A percentile compares a stretch with the other conserved stretches of the same genome.
Evolutionary conservation across 306 rosid species (phyloP).

Genomic region (Cucurbita pepo): DNA sequence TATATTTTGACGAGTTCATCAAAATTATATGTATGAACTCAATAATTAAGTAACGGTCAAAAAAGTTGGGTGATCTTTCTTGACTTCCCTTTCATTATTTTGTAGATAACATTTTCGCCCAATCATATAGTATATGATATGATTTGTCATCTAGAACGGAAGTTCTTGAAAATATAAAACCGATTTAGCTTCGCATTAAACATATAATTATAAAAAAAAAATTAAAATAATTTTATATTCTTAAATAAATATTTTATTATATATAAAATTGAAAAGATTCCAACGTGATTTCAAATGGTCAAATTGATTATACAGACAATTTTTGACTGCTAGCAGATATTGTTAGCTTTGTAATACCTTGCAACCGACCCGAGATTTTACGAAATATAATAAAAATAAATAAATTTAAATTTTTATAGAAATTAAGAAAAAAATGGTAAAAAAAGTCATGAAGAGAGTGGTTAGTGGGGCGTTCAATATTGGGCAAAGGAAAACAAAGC

Average conservation of each 20-base stretch:
- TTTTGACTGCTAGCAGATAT: no score
- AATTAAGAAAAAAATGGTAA: neutral
- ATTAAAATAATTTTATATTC: no score
- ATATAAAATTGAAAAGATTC: no score
- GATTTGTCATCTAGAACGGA: neutral
- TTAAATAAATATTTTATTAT: no score
- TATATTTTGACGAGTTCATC: no score
- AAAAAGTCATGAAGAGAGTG: neutral
- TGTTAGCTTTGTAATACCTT: no score
- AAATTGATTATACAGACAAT: no score
- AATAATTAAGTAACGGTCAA: neutral
- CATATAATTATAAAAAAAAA: no score
- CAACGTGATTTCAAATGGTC: no score
- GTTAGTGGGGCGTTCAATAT: neutral
- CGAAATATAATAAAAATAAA: no score
- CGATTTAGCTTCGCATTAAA: no score
- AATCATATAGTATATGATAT: neutral
- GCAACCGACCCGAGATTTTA: rapidly evolving
- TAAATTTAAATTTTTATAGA: neutral
- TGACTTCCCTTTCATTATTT: neutral
- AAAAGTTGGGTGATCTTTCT: neutral
- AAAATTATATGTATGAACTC: neutral
- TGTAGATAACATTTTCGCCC: neutral
- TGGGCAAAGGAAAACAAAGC: neutral
- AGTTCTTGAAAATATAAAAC: neutral